A percentile compares a stretch with the other conserved stretches of the same genome.
Conservation (phyloP, 176 grass and related monocot species). For the Poa pratensis region DNA sequence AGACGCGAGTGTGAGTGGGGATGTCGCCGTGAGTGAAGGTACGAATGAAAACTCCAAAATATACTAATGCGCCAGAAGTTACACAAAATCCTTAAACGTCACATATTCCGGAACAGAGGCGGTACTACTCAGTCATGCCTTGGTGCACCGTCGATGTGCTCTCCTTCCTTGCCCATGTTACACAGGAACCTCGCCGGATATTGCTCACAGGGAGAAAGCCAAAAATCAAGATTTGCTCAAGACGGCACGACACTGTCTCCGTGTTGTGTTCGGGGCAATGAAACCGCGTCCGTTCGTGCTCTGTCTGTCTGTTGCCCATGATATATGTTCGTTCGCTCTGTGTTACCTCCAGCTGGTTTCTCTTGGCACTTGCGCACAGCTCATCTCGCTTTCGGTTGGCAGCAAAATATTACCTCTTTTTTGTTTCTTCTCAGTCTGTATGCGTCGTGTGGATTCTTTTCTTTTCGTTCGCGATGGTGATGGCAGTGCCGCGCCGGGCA, state of each 20-base stretch:
- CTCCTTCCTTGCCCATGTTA: not conserved
- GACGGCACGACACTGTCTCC: not conserved
- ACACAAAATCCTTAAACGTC: no score
- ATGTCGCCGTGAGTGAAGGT: no score
- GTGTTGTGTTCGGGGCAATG: not conserved
- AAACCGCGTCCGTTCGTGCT: constrained; percentile 10
- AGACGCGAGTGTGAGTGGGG: no score
- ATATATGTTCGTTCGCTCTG: not conserved
- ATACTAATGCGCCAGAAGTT: no score
- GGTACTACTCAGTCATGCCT: no score
- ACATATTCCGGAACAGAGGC: no score
- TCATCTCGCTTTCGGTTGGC: not conserved
- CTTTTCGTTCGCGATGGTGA: not conserved
- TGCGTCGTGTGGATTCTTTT: no score
- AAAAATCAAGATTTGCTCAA: not conserved
- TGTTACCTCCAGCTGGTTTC: constrained; percentile 32
- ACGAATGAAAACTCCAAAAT: no score
- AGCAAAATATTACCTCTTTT: no score
- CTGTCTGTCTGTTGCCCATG: not conserved
- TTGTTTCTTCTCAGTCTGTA: not conserved
- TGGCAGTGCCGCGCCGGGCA: not conserved
- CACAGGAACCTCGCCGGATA: not conserved
- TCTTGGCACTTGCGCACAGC: constrained; percentile 2
- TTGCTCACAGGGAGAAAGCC: not conserved
- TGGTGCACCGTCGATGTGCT: no score